Percentiles rank a stretch among this genome's conserved stretches.
Conservation (phyloP, 2,329 filamentous ascomycete species). For the Paecilomyces sp. region DNA sequence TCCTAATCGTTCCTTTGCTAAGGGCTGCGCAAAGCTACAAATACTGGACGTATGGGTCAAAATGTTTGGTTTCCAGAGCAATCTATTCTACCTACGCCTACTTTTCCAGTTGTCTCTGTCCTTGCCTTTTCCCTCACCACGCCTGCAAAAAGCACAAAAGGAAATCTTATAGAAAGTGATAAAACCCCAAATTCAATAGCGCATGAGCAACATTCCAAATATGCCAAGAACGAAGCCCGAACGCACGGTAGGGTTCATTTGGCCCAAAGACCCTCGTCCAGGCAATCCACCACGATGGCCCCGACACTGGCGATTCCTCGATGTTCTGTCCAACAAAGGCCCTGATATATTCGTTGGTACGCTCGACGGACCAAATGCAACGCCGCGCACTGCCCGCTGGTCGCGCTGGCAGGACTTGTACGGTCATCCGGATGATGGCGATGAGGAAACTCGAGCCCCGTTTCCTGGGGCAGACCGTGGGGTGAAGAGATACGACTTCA, state of each 20-base stretch:
- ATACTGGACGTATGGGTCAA: background rate
- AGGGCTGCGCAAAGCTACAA: background rate
- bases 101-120: too few species aligned
- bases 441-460: conserved; percentile 2
- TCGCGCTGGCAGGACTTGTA: conserved; percentile 11
- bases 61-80: background rate
- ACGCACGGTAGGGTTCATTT: conserved; percentile 20
- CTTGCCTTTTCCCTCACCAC: background rate
- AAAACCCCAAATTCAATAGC: background rate
- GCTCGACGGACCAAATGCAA: conserved; percentile 8
- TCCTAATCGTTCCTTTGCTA: background rate
- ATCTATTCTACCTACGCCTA: background rate
- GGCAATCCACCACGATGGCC: conserved; percentile 24
- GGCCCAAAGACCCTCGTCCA: conserved; percentile 31
- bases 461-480: conserved; percentile 15
- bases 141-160: background rate
- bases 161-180: background rate
- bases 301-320: conserved; percentile 22
- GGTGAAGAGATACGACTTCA: conserved; percentile 24
- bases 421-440: conserved; percentile 1
- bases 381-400: conserved; percentile 8
- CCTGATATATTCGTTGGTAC: conserved; percentile 36
- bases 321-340: conserved; percentile 32
- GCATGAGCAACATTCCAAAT: background rate
- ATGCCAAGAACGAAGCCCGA: background rate